A percentile compares a stretch with the other conserved stretches of the same genome.
Evolutionary conservation across 805 yeast species (phyloP).

Genomic region (Saccharomycopsis olivae): DNA sequence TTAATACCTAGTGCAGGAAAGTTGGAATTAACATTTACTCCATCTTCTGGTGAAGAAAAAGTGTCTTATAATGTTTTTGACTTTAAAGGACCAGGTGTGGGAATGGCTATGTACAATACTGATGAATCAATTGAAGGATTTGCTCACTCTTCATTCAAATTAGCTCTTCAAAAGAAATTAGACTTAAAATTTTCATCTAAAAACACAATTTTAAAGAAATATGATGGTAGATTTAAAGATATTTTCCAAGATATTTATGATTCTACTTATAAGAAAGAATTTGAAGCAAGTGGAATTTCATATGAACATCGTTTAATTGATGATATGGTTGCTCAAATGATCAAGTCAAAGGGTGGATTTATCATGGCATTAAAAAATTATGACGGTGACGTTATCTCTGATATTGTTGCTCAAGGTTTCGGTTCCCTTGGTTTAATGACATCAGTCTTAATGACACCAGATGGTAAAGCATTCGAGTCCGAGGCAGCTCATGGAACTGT

Average conservation of each 20-base stretch:
- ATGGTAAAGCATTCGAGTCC: constrained; percentile 88
- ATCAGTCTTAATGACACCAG: constrained; percentile 92
- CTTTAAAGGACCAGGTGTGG: constrained; percentile 62
- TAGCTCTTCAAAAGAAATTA: constrained; percentile 70
- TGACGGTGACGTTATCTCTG: constrained; percentile 96
- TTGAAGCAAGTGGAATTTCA: constrained; percentile 81
- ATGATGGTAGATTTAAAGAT: constrained; percentile 94
- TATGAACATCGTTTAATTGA: constrained; percentile 94
- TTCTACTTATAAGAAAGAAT: constrained; percentile 51
- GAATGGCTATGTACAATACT: constrained; percentile 91
- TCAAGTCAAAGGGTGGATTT: constrained; percentile 90
- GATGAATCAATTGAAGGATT: constrained; percentile 83
- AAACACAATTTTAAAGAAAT: constrained; percentile 86
- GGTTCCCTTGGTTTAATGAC: constrained; percentile 97
- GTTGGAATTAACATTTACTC: constrained; percentile 66
- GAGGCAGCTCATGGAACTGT: constrained; percentile 99
- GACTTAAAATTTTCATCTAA: constrained; percentile 85
- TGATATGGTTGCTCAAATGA: constrained; percentile 99
- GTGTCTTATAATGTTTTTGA: constrained; percentile 53
- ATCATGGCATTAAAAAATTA: constrained; percentile 95
- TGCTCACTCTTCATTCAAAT: constrained; percentile 85
- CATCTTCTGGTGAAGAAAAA: constrained; percentile 47
- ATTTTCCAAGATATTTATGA: constrained; percentile 78
- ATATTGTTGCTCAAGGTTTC: constrained; percentile 95
- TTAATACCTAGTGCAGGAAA: constrained; percentile 74